Evolutionary conservation across 805 yeast genomes (phyloP).

Genomic region (Pichia nakasei): DNA sequence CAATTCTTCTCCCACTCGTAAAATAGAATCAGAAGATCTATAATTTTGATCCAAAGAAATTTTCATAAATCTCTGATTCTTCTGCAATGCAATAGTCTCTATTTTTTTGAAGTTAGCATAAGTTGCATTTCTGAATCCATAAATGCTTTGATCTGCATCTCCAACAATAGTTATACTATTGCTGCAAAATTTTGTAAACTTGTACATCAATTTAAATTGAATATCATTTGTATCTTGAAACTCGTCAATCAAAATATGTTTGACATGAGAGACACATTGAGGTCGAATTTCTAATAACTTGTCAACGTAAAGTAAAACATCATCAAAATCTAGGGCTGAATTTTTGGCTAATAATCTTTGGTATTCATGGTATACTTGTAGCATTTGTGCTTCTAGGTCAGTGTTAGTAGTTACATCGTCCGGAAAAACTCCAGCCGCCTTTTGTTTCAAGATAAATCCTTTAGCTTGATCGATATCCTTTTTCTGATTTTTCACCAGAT

Average conservation of each 20-base stretch:
- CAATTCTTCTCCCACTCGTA: constrained; percentile 53
- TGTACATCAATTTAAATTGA: constrained; percentile 61
- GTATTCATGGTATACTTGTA: constrained; percentile 42
- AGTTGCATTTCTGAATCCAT: constrained; percentile 78
- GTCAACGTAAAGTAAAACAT: constrained; percentile 52
- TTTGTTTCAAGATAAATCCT: constrained; percentile 44
- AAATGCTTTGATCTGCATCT: constrained; percentile 93
- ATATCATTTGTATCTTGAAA: constrained; percentile 85
- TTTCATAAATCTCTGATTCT: constrained; percentile 13
- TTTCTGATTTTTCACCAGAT: constrained; percentile 21
- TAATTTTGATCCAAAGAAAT: constrained; percentile 60
- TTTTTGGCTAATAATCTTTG: constrained; percentile 37
- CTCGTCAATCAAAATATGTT: constrained; percentile 84
- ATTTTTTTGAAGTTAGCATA: constrained; percentile 55
- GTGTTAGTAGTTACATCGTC: constrained; percentile 26
- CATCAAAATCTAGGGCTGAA: constrained; percentile 71
- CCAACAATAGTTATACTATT: constrained; percentile 82
- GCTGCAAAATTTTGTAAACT: constrained; percentile 35
- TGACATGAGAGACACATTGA: constrained; percentile 38
- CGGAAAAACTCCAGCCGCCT: constrained; percentile 42
- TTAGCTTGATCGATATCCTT: constrained; percentile 32
- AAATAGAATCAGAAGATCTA: constrained; percentile 64
- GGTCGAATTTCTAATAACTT: constrained; percentile 36
- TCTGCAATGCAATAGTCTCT: constrained; percentile 28
- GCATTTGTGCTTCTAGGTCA: constrained; percentile 23